Evolutionary conservation across 306 rosid genomes (phyloP), one percentile per base, ranked within the genome.

Genomic region (Urtica urens): DNA sequence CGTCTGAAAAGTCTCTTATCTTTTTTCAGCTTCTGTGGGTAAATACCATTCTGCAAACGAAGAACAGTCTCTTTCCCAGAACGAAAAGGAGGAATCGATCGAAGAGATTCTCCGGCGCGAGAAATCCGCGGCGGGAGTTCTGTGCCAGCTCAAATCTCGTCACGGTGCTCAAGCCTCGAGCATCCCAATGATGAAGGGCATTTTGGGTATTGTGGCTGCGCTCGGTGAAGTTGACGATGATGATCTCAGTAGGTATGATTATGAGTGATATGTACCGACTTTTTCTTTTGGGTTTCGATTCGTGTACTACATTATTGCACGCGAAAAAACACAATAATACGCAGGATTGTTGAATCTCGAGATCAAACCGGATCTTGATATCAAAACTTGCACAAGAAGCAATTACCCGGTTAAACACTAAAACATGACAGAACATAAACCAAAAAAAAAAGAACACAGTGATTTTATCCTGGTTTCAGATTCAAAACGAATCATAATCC

Each of bases 181-280:
- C 39, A 72, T 72, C 55, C 9, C 78, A 38, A 22, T 53, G 53
- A 46, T 61, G 53, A 77, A 78, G 72, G 94, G 83, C 60, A 72
- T 76, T 38, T 57, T 87, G 30, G 96, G 96, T 21, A 46, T 83
- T 63, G 96, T 87, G 71, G 88, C 86, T 54, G 49, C 58, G 15
- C 70, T 87, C 25, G 96, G 86, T 7, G 72, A 50, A 69, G 76
- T 87, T 24, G 76, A 73, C 23, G 87, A 80, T 46, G 73, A 64
- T 50, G 72, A 68, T 59, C 85, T 87, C 67, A 78, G 83, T 72
- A 76, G 86, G 96, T 83, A 49, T 33, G 38, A n/a, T n/a, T n/a
- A n/a, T n/a, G n/a, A n/a, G n/a, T n/a, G n/a, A n/a, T n/a, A n/a
- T n/a, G n/a, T n/a, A n/a, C n/a, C n/a, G n/a, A n/a, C n/a, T n/a